phyloP scores from a whole-genome alignment of 768 basidiomycete species.

The Termitomyces sp. region DNA sequence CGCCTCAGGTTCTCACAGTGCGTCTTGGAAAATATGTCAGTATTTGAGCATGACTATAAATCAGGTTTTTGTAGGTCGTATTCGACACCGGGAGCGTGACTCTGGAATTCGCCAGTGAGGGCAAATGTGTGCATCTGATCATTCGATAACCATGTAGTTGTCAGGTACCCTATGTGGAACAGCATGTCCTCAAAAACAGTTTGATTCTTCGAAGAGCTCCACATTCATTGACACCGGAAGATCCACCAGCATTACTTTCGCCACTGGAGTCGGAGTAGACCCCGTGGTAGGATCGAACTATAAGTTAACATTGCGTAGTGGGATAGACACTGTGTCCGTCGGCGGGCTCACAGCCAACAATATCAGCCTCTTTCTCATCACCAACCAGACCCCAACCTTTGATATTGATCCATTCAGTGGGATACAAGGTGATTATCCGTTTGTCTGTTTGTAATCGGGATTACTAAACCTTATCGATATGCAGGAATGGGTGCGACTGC shows the following conservation, averaged over 20 bases:
- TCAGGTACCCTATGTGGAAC: constrained; percentile 40
- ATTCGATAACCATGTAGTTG: neutral
- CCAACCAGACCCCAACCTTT: constrained; percentile 46
- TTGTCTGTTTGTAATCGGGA: neutral
- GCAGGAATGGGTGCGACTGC: constrained; percentile 45
- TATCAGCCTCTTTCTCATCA: constrained; percentile 43
- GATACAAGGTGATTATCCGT: constrained; percentile 34
- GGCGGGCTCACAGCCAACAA: constrained; percentile 33
- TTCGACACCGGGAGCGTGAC: constrained; percentile 52
- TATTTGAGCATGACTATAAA: neutral
- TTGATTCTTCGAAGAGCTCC: constrained; percentile 41
- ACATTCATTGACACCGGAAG: constrained; percentile 42
- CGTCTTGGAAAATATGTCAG: constrained; percentile 2
- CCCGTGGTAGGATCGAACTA: constrained; percentile 45
- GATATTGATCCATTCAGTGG: constrained; percentile 51
- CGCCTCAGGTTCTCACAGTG: constrained; percentile 40
- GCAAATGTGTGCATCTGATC: neutral
- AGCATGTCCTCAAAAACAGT: constrained; percentile 38
- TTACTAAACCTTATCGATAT: neutral
- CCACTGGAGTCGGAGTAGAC: constrained; percentile 50
- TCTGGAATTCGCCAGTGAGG: constrained; percentile 43
- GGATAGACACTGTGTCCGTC: constrained; percentile 42
- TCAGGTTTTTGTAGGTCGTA: constrained; percentile 31
- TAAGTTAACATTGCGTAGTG: constrained; percentile 38
- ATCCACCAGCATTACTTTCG: constrained; percentile 41